A percentile compares a stretch with the other conserved stretches of the same genome.
phyloP scores from a whole-genome alignment of 306 rosid genomes.

The Cucumis hystrix region DNA sequence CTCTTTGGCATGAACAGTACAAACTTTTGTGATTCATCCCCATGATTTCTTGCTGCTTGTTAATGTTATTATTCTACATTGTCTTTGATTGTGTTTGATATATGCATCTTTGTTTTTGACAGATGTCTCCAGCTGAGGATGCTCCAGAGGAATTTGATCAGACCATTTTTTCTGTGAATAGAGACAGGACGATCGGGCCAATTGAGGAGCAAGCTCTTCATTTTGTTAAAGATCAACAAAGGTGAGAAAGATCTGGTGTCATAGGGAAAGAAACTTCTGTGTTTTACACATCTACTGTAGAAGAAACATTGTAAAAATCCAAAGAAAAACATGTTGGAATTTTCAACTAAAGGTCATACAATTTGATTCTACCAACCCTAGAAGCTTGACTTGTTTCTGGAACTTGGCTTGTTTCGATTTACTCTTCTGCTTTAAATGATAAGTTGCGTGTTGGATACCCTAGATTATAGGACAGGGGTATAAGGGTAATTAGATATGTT shows the following conservation, averaged over 20 bases:
- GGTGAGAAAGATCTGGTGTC: slow-evolving; percentile 29
- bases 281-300: background rate
- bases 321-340: background rate
- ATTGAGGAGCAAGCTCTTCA: slow-evolving; percentile 55
- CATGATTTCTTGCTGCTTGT: background rate
- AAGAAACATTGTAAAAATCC: background rate
- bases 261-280: background rate
- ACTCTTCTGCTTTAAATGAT: background rate
- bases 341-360: background rate
- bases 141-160: slow-evolving; percentile 96
- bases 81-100: slow-evolving; percentile 10
- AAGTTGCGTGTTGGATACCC: too few species aligned
- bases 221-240: slow-evolving; percentile 64
- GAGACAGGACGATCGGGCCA: slow-evolving; percentile 40
- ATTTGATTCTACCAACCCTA: background rate
- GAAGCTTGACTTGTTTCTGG: background rate
- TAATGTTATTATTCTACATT: background rate
- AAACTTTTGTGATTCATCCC: background rate
- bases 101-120: slow-evolving; percentile 6
- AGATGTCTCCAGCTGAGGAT: slow-evolving; percentile 72
- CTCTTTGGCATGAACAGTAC: background rate
- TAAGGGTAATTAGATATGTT: too few species aligned
- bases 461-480: too few species aligned
- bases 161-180: slow-evolving; percentile 53
- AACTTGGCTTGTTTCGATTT: background rate